Percentiles rank a stretch among this genome's conserved stretches.
Evolutionary conservation across 2,329 filamentous ascomycete genomes (phyloP).

Genomic region (Ophiostoma ulmi): DNA sequence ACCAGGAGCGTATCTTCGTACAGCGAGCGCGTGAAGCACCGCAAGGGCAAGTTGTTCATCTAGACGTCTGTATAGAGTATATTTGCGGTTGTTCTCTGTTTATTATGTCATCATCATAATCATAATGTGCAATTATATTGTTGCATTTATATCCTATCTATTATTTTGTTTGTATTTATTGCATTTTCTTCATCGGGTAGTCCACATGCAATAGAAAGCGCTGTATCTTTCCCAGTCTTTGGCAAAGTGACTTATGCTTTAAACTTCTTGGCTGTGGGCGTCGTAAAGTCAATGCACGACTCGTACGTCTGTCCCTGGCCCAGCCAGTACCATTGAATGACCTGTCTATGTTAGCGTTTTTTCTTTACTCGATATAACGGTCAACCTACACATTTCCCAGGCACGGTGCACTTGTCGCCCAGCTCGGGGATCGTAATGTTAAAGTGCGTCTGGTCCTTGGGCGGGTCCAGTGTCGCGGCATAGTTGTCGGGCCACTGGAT

Average conservation of each 20-base stretch:
- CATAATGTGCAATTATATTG: background rate
- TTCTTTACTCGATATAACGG: background rate
- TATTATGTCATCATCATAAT: background rate
- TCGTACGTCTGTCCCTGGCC: background rate
- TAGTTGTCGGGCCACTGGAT: background rate
- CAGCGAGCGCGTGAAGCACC: constrained; percentile 40
- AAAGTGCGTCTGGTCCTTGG: background rate
- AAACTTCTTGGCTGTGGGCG: background rate
- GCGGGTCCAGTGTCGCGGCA: background rate
- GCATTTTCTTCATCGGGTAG: background rate
- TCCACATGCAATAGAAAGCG: background rate
- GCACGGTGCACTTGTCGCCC: background rate
- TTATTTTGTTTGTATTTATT: background rate
- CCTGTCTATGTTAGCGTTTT: background rate
- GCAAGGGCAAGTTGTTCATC: constrained; percentile 45
- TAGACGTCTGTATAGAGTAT: constrained; percentile 31
- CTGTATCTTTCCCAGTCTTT: background rate
- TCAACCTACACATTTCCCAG: background rate
- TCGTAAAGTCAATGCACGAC: background rate
- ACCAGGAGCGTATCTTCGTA: constrained; percentile 32
- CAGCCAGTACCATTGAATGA: background rate
- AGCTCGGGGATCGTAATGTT: background rate
- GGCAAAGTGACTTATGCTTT: background rate
- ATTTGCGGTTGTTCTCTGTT: background rate
- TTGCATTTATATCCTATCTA: background rate